These are phyloP conservation scores for Endocarpon pusillum DNA, from an alignment of 495 filamentous ascomycete species.

Conservation along the genomic window DNA sequence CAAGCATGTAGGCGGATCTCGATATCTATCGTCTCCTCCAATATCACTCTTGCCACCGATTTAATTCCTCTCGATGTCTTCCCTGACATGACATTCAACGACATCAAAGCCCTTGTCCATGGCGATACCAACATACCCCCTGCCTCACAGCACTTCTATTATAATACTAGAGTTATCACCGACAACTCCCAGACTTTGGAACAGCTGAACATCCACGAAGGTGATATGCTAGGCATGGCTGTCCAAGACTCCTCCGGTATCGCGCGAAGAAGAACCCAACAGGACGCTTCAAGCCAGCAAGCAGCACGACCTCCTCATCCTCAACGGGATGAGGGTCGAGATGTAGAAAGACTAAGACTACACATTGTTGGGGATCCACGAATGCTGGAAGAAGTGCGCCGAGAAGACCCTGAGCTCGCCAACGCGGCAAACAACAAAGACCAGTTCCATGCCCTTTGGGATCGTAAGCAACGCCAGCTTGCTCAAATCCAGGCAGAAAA, in stretches of 20 bases:
- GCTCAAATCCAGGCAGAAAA: conserved; percentile 53
- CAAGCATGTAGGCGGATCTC: neutral
- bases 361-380: conserved; percentile 66
- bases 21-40: neutral
- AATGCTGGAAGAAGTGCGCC: conserved; percentile 46
- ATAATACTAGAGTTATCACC: conserved; percentile 68
- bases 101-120: conserved; percentile 70
- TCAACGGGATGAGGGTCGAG: conserved; percentile 27
- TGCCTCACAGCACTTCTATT: conserved; percentile 45
- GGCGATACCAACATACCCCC: conserved; percentile 39
- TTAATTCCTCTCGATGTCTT: conserved; percentile 73
- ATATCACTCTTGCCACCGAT: conserved; percentile 47
- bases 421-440: conserved; percentile 60
- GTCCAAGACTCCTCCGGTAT: neutral
- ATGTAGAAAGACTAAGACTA: conserved; percentile 70
- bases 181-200: conserved; percentile 65
- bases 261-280: conserved; percentile 1
- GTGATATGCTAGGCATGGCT: conserved; percentile 72
- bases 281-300: conserved; percentile 17
- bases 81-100: conserved; percentile 66
- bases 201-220: conserved; percentile 66
- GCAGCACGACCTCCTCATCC: conserved; percentile 21
- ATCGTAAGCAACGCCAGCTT: conserved; percentile 47
- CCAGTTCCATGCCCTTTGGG: conserved; percentile 53
- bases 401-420: conserved; percentile 56